Evolutionary conservation across 805 yeast genomes (phyloP).

Genomic region (Barnettozyma siamensis): DNA sequence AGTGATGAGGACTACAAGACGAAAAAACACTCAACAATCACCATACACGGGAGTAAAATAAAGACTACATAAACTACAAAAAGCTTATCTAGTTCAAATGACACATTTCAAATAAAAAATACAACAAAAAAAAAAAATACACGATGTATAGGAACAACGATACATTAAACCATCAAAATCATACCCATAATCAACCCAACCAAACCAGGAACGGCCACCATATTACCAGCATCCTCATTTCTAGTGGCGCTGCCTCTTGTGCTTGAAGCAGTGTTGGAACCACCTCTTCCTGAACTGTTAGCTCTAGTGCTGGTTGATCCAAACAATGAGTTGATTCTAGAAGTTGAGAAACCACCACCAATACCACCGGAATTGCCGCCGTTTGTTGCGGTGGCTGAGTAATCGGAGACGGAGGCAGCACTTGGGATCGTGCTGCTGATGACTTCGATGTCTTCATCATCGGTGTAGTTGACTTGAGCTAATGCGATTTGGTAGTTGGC

Average conservation of each 20-base stretch:
- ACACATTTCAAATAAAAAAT: too few relatives aligned
- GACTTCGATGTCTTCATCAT: constrained; percentile 37
- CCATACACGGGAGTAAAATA: too few relatives aligned
- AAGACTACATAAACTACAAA: too few relatives aligned
- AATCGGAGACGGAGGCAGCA: constrained; percentile 42
- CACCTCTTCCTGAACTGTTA: background rate
- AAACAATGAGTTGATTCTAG: background rate
- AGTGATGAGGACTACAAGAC: too few relatives aligned
- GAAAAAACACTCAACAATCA: too few relatives aligned
- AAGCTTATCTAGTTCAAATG: too few relatives aligned
- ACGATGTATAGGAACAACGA: too few relatives aligned
- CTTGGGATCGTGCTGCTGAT: constrained; percentile 44
- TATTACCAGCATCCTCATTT: background rate
- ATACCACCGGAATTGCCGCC: background rate
- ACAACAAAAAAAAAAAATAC: too few relatives aligned
- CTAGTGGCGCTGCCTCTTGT: background rate
- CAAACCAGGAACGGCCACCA: background rate
- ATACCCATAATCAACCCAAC: background rate
- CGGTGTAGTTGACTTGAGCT: constrained; percentile 39
- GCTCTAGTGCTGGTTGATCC: background rate
- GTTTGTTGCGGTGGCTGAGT: constrained; percentile 16
- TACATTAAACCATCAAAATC: background rate
- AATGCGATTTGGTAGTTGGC: constrained; percentile 38
- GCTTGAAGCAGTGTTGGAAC: background rate
- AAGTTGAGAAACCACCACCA: background rate